Evolutionary conservation across 2,329 filamentous ascomycete species (phyloP).

Genomic region (Neonectria hederae): DNA sequence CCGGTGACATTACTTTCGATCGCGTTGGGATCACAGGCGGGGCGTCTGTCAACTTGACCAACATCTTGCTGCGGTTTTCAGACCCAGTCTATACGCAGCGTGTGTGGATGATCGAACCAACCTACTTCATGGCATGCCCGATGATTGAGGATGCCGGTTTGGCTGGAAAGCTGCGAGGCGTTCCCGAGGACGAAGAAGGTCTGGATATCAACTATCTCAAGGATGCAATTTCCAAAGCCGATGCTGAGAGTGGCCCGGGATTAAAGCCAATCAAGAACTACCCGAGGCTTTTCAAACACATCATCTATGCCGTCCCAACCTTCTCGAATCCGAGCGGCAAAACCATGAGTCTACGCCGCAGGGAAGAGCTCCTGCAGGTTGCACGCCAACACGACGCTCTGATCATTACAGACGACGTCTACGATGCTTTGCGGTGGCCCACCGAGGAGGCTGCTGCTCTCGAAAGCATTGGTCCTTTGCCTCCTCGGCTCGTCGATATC

Average conservation of each 20-base stretch:
- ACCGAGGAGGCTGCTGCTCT: conserved; percentile 12
- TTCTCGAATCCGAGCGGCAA: conserved; percentile 75
- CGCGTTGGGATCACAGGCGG: conserved; percentile 69
- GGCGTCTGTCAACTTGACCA: conserved; percentile 72
- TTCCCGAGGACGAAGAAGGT: conserved; percentile 63
- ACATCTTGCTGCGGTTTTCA: conserved; percentile 70
- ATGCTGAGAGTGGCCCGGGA: neutral
- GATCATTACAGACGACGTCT: conserved; percentile 76
- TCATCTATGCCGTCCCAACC: conserved; percentile 76
- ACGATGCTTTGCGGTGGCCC: conserved; percentile 73
- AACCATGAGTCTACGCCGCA: conserved; percentile 66
- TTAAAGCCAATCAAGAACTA: neutral
- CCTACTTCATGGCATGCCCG: conserved; percentile 71
- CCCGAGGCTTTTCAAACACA: conserved; percentile 69
- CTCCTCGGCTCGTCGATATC: conserved; percentile 4
- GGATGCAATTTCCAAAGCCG: neutral
- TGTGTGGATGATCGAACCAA: conserved; percentile 73
- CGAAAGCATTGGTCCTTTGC: neutral
- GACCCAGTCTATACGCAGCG: conserved; percentile 70
- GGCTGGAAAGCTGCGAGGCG: conserved; percentile 62
- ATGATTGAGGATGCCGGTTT: conserved; percentile 75
- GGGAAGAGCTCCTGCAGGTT: conserved; percentile 66
- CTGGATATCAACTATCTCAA: conserved; percentile 5
- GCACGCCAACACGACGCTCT: conserved; percentile 72
- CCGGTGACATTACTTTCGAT: neutral